Conservation (phyloP, 1,139 yeast genomes). For the Kurtzmaniella quercitrusa region DNA sequence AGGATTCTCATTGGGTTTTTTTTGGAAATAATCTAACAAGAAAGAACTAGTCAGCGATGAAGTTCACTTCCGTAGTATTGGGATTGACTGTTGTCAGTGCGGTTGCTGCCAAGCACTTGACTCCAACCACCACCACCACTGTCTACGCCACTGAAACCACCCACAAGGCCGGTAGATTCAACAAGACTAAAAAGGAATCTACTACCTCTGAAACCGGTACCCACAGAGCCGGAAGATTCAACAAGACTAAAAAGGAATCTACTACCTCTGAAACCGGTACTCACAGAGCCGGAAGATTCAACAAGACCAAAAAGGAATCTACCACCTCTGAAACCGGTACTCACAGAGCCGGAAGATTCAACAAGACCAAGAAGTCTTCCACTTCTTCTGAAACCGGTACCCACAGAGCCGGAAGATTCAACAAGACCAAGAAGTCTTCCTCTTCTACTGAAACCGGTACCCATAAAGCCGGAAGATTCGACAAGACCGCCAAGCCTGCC, state of each 20-base stretch:
- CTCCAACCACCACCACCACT: constrained; percentile 5
- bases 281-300: constrained; percentile 40
- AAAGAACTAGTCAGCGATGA: constrained; percentile 5
- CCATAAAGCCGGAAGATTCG: constrained; percentile 36
- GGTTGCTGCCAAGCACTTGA: constrained; percentile 4
- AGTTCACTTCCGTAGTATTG: constrained; percentile 9
- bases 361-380: constrained; percentile 32
- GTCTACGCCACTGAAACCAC: constrained; percentile 15
- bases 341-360: constrained; percentile 36
- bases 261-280: constrained; percentile 28
- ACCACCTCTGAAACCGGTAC: constrained; percentile 32
- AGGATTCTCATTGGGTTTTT: constrained; percentile 1
- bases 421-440: constrained; percentile 23
- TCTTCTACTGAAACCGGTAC: constrained; percentile 27
- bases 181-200: constrained; percentile 38
- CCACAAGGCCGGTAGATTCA: constrained; percentile 45
- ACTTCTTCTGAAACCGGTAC: constrained; percentile 34
- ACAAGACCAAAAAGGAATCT: constrained; percentile 31
- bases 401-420: constrained; percentile 36
- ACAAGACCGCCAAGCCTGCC: constrained; percentile 12
- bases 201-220: constrained; percentile 31
- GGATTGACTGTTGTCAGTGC: constrained; percentile 8
- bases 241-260: constrained; percentile 29
- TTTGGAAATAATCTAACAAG: not conserved
- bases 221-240: constrained; percentile 32